phyloP scores from a whole-genome alignment of 768 basidiomycete genomes.

The Artomyces pyxidatus region DNA sequence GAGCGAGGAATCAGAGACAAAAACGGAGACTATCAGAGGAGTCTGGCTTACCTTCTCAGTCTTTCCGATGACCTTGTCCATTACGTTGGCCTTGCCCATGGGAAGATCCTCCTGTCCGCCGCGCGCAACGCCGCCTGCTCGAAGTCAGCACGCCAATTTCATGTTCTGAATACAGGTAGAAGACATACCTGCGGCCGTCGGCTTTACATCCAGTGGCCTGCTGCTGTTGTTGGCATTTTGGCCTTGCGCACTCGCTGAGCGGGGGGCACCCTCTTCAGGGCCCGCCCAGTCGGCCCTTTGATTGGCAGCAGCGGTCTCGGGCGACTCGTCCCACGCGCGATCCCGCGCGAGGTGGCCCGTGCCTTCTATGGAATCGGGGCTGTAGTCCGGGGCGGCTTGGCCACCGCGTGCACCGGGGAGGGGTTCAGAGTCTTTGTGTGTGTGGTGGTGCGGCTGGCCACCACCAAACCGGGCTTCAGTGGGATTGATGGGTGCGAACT shows the following conservation, averaged over 20 bases:
- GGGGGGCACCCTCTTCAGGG: too few species aligned
- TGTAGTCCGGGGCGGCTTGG: slow-evolving; percentile 29
- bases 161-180: too few species aligned
- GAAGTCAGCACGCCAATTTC: too few species aligned
- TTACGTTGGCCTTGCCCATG: slow-evolving; percentile 32
- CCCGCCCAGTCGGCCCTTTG: not conserved
- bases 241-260: too few species aligned
- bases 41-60: slow-evolving; percentile 38
- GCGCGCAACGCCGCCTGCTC: too few species aligned
- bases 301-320: not conserved
- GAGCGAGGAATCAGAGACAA: not conserved
- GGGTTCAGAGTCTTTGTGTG: slow-evolving; percentile 41
- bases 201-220: too few species aligned
- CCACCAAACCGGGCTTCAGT: too few species aligned
- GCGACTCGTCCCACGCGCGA: slow-evolving; percentile 2
- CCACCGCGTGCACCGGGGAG: slow-evolving; percentile 34
- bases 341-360: slow-evolving; percentile 15
- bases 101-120: slow-evolving; percentile 24
- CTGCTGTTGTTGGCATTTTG: too few species aligned
- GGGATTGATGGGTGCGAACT: too few species aligned
- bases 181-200: not conserved
- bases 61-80: slow-evolving; percentile 54
- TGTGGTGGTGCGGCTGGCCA: slow-evolving; percentile 31
- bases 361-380: slow-evolving; percentile 30
- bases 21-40: not conserved